Evolutionary conservation across 768 basidiomycete genomes (phyloP).

Genomic region (Calocybe gangraenosa): DNA sequence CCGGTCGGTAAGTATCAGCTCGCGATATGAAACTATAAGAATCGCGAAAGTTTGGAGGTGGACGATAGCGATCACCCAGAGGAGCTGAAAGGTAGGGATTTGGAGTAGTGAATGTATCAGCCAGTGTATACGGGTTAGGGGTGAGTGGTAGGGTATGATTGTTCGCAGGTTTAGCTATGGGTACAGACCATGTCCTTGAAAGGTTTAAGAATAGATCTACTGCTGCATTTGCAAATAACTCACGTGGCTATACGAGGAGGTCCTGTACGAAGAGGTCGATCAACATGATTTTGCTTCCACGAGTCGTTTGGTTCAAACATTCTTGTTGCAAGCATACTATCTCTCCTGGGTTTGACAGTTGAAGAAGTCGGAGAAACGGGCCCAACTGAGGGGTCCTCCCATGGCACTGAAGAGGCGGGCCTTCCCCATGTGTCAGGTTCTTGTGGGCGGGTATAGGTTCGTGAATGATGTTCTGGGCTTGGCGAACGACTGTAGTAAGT

Average conservation of each 20-base stretch:
- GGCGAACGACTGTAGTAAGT: constrained; percentile 42
- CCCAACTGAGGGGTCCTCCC: constrained; percentile 40
- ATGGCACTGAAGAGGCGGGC: constrained; percentile 27
- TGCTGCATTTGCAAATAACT: constrained; percentile 16
- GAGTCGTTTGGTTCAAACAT: constrained; percentile 71
- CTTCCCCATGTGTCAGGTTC: constrained; percentile 48
- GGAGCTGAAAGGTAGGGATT: constrained; percentile 1
- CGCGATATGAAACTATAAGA: constrained; percentile 26
- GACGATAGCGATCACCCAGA: constrained; percentile 50
- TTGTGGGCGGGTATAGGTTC: constrained; percentile 27
- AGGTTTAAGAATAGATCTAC: neutral
- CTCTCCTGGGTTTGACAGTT: constrained; percentile 24
- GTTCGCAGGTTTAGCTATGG: constrained; percentile 29
- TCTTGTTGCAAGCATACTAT: constrained; percentile 33
- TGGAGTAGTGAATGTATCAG: neutral
- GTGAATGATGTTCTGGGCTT: constrained; percentile 48
- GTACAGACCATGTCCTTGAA: constrained; percentile 5
- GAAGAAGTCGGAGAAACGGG: constrained; percentile 33
- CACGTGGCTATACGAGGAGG: constrained; percentile 34
- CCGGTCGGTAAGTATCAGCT: constrained; percentile 52
- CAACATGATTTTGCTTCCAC: constrained; percentile 60
- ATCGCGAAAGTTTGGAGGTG: constrained; percentile 36
- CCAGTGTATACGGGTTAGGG: constrained; percentile 13
- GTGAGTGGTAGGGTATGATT: constrained; percentile 19
- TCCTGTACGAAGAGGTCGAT: constrained; percentile 38